These are phyloP conservation scores for Leucosporidium yakuticum DNA, from an alignment of 768 basidiomycete species.

Conservation along the genomic window DNA sequence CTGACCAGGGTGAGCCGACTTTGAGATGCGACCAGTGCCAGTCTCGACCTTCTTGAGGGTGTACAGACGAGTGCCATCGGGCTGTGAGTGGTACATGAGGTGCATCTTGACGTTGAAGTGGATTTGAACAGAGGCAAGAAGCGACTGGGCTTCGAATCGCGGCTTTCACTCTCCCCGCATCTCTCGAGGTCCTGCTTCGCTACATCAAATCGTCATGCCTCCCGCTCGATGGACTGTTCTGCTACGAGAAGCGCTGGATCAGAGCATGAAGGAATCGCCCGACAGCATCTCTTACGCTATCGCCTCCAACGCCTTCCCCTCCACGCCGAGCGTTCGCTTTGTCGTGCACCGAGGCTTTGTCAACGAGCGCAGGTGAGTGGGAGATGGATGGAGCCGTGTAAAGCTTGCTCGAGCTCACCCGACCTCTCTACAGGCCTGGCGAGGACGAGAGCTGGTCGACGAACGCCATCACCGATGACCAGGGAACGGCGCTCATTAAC, in stretches of 20 bases:
- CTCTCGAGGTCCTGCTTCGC: background rate
- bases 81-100: slow-evolving; percentile 73
- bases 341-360: slow-evolving; percentile 32
- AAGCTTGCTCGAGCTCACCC: background rate
- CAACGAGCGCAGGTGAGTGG: slow-evolving; percentile 28
- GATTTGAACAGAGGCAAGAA: background rate
- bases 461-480: slow-evolving; percentile 12
- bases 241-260: slow-evolving; percentile 10
- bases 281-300: slow-evolving; percentile 27
- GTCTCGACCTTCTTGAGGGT: slow-evolving; percentile 88
- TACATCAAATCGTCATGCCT: background rate
- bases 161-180: background rate
- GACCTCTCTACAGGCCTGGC: background rate
- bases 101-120: slow-evolving; percentile 59
- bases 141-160: background rate
- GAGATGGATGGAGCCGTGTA: too few species aligned
- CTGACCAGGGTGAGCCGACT: slow-evolving; percentile 94
- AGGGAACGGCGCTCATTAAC: slow-evolving; percentile 13
- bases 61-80: slow-evolving; percentile 72
- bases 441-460: slow-evolving; percentile 10
- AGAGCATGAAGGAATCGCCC: slow-evolving; percentile 24
- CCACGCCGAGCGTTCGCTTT: slow-evolving; percentile 18
- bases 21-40: slow-evolving; percentile 72
- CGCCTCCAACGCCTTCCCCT: background rate
- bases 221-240: slow-evolving; percentile 19